These are phyloP conservation scores for Smallanthus sonchifolius DNA, from an alignment of 129 eudicot species.

Conservation along the genomic window DNA sequence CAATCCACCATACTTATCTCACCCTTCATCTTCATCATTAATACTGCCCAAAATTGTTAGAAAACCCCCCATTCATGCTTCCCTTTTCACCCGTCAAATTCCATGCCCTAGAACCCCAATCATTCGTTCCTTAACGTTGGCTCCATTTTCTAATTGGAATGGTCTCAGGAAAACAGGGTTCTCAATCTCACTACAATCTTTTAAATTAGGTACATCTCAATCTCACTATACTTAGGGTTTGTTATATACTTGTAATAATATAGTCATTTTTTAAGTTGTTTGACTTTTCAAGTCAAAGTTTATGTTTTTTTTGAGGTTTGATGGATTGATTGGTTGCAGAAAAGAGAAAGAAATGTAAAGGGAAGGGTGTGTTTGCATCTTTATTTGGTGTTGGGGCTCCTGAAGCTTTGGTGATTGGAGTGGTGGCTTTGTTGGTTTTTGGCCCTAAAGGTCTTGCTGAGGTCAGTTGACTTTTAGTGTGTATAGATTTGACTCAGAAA, in stretches of 20 bases:
- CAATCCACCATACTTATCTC: conserved; percentile 25
- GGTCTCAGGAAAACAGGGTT: conserved; percentile 48
- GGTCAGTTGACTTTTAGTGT: conserved; percentile 37
- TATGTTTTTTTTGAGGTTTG: neutral
- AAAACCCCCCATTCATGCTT: conserved; percentile 23
- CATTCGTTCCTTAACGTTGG: conserved; percentile 30
- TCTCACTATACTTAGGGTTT: neutral
- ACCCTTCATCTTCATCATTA: conserved; percentile 23
- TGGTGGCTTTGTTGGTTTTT: conserved; percentile 94
- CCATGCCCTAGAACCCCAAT: conserved; percentile 33
- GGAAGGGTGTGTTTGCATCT: conserved; percentile 68
- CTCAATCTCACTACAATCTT: conserved; percentile 38
- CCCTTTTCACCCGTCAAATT: conserved; percentile 20
- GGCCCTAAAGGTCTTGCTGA: conserved; percentile 99
- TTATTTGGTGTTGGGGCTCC: conserved; percentile 99
- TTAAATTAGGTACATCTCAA: conserved; percentile 42
- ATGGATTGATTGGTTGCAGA: conserved; percentile 34
- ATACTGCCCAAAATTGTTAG: conserved; percentile 5
- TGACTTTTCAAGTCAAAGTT: neutral
- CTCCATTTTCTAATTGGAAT: conserved; percentile 48
- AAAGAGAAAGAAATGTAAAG: conserved; percentile 44
- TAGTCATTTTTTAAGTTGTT: neutral
- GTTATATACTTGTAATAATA: neutral
- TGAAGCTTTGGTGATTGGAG: conserved; percentile 93
- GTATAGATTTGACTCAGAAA: neutral